phyloP scores from a whole-genome alignment of 257 asterid genomes.

The Solanum chilense region DNA sequence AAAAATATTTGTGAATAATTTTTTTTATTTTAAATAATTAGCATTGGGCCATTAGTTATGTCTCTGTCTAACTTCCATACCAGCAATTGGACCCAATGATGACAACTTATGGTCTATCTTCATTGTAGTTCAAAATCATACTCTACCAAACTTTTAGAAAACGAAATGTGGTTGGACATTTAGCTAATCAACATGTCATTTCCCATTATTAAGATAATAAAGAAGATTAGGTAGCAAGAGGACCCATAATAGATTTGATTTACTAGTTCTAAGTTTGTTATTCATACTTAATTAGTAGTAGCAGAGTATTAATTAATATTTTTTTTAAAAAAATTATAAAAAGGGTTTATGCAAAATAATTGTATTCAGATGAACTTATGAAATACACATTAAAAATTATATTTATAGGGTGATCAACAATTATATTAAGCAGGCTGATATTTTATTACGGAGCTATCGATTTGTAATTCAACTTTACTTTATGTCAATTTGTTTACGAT shows the following conservation, averaged over 20 bases:
- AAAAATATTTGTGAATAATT: too few species aligned
- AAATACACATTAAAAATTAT: not conserved
- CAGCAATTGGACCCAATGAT: not conserved
- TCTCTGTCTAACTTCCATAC: not conserved
- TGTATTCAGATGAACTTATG: too few species aligned
- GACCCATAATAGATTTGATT: not conserved
- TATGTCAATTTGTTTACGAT: not conserved
- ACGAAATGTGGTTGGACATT: not conserved
- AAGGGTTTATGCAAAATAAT: not conserved
- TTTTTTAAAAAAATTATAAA: too few species aligned
- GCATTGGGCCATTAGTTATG: not conserved
- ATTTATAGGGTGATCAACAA: not conserved
- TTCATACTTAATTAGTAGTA: not conserved
- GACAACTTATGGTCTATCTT: not conserved
- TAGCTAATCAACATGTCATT: not conserved
- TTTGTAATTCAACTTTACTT: not conserved
- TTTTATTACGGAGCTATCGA: not conserved
- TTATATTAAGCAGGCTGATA: too few species aligned
- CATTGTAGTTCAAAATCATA: not conserved
- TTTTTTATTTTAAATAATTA: not conserved
- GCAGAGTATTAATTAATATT: too few species aligned
- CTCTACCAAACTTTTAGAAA: not conserved
- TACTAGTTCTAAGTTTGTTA: not conserved
- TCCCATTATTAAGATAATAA: not conserved
- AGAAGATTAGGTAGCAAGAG: not conserved